Conservation (phyloP, 768 basidiomycete species). For the Krasilnikovozyma curviuscula region DNA sequence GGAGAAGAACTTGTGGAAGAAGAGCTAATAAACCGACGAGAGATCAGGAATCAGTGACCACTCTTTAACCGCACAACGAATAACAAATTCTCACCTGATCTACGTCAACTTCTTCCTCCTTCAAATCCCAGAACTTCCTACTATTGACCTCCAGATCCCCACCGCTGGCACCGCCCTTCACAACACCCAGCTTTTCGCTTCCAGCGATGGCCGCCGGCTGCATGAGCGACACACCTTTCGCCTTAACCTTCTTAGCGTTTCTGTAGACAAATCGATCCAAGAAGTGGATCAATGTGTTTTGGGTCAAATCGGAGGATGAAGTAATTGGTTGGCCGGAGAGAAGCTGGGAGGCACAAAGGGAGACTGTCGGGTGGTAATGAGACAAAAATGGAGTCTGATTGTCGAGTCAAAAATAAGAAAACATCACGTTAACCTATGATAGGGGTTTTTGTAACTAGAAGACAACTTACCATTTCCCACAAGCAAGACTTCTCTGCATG, state of each 20-base stretch:
- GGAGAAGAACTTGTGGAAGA: constrained; percentile 79
- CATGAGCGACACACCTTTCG: constrained; percentile 77
- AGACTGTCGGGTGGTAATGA: constrained; percentile 80
- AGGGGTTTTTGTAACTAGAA: neutral
- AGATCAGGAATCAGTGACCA: neutral
- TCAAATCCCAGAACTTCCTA: constrained; percentile 49
- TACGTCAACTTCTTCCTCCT: constrained; percentile 52
- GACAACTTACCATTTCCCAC: constrained; percentile 63
- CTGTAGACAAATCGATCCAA: constrained; percentile 93
- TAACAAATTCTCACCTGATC: constrained; percentile 45
- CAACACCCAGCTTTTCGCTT: constrained; percentile 37
- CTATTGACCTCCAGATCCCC: constrained; percentile 44
- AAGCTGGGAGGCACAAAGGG: constrained; percentile 68
- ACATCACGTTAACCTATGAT: neutral
- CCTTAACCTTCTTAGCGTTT: constrained; percentile 61
- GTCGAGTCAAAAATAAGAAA: neutral
- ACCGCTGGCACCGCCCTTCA: constrained; percentile 51
- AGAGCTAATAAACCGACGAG: constrained; percentile 34
- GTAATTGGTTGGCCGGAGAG: constrained; percentile 51
- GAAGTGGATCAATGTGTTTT: constrained; percentile 86
- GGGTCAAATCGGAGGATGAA: constrained; percentile 65
- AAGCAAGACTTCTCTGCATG: constrained; percentile 59
- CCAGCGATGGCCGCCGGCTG: constrained; percentile 77
- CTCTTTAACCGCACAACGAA: neutral
- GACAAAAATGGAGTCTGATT: constrained; percentile 50